Base-by-base conservation (phyloP, 2,329 filamentous ascomycete species). In the Nothophaeocryptopus gaeumannii region DNA sequence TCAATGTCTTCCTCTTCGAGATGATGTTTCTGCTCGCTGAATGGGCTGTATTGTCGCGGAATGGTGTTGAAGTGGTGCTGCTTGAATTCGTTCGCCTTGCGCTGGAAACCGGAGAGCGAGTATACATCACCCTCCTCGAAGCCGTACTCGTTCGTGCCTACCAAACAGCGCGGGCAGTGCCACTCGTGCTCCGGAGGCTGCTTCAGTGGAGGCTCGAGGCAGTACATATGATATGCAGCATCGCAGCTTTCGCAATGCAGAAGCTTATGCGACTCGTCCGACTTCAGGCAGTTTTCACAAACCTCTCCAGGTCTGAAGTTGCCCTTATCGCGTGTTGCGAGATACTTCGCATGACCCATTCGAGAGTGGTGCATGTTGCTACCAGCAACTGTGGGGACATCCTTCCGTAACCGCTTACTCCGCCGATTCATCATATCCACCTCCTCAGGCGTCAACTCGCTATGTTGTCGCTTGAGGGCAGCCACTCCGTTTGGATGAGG, bases 111-210 rank as follows among this genome's bases (percentile, higher is more conserved):
- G 63, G 88, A 90, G 20, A 99, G 76, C 0, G 93, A 99, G 70
- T 99, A 99, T 15, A 96, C 80, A 3, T 91, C 91, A 16, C 93
- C 93, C 69, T 99, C 93, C 66, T 97, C 92, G 55, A 99, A 99
- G 0, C 93, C 93, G 63, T 96, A 99, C 58, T 97, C 90, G 34
- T 92, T 91, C 49, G 95, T 95, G 39, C 93, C 93, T 16, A 99
- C 93, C 20, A 99, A 80, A 67, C 93, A 99, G 63, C 90, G 83
- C 0, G 93, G 87, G 60, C 93, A 99, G 67, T 97, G 92, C 93
- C 93, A 99, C 64, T 97, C 93, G 45, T 84, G 79, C 16, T 93
- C 87, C 0, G 90, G 89, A 55, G 86, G 82, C 56, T 86, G 83
- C 60, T 85, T 86, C 37, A 95, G 74, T 2, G 88, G 89, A 31